A percentile compares a stretch with the other conserved stretches of the same genome.
These are phyloP conservation scores for Posidonia oceanica DNA, from an alignment of 116 monocot genomes.

Conservation along the genomic window DNA sequence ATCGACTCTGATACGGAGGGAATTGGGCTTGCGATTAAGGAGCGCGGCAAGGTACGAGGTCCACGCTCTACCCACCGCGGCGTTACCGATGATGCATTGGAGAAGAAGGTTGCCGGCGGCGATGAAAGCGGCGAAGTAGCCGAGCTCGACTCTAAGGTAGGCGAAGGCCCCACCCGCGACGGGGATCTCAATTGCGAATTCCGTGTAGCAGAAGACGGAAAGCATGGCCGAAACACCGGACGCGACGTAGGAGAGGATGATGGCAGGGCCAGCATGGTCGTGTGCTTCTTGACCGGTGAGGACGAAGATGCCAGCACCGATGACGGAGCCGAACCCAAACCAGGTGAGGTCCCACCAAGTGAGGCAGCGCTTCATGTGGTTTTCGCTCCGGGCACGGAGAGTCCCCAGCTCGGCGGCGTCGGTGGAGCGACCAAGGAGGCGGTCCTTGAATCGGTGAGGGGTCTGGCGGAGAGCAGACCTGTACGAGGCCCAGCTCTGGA, in stretches of 20 bases:
- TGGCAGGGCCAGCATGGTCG: conserved; percentile 49
- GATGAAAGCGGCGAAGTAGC: conserved; percentile 43
- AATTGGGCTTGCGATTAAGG: conserved; percentile 3
- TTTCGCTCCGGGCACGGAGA: conserved; percentile 18
- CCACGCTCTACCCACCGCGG: conserved; percentile 37
- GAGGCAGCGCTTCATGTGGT: conserved; percentile 36
- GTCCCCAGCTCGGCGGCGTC: conserved; percentile 18
- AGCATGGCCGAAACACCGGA: conserved; percentile 46
- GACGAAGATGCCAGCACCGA: conserved; percentile 54
- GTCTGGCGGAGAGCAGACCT: conserved; percentile 18
- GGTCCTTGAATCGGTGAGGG: conserved; percentile 26
- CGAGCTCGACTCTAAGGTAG: conserved; percentile 52
- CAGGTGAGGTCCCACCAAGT: conserved; percentile 51
- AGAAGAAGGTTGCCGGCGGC: conserved; percentile 44
- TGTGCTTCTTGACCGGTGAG: conserved; percentile 52
- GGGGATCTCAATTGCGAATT: conserved; percentile 56
- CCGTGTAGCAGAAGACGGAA: conserved; percentile 52
- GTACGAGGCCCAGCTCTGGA: conserved; percentile 22
- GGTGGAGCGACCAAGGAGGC: conserved; percentile 32
- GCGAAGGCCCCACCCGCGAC: conserved; percentile 46
- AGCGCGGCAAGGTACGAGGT: conserved; percentile 36
- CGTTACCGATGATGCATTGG: conserved; percentile 29
- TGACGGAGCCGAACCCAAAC: conserved; percentile 52
- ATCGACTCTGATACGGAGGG: conserved; percentile 12
- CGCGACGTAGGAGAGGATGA: conserved; percentile 34